A percentile compares a stretch with the other conserved stretches of the same genome.
Evolutionary conservation across 176 grass and related monocot species (phyloP).

Genomic region (Melocanna baccifera): DNA sequence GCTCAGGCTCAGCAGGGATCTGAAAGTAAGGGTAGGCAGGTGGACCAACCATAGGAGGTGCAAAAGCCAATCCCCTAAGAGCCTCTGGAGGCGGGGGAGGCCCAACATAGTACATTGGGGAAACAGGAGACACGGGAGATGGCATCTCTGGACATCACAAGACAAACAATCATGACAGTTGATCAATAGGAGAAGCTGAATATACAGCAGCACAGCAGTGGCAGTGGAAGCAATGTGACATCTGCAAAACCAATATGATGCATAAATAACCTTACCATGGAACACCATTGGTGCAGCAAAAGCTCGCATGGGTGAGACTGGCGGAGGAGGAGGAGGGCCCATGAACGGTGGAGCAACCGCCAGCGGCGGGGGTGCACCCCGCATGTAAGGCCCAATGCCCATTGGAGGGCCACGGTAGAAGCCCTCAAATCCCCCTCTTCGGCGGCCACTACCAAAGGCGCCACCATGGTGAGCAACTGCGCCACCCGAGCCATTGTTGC

Average conservation of each 20-base stretch:
- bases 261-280: conserved; percentile 36
- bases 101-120: conserved; percentile 73
- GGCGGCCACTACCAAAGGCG: conserved; percentile 1
- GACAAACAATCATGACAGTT: background rate
- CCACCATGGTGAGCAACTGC: conserved; percentile 19
- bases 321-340: conserved; percentile 35
- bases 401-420: conserved; percentile 35
- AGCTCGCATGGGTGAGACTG: conserved; percentile 21
- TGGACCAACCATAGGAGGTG: conserved; percentile 54
- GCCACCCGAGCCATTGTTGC: background rate
- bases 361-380: conserved; percentile 35
- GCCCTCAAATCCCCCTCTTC: conserved; percentile 48
- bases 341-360: conserved; percentile 40
- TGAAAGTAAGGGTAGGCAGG: conserved; percentile 51
- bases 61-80: conserved; percentile 53
- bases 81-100: conserved; percentile 58
- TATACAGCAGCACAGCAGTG: background rate
- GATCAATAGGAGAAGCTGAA: background rate
- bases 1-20: background rate
- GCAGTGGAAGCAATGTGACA: background rate
- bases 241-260: background rate
- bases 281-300: conserved; percentile 45
- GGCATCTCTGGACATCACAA: conserved; percentile 47
- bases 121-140: conserved; percentile 45
- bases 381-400: conserved; percentile 39